Percentiles rank a stretch among this genome's conserved stretches.
Conservation (phyloP, 352 stramenopile genomes). For the Phytophthora pini region DNA sequence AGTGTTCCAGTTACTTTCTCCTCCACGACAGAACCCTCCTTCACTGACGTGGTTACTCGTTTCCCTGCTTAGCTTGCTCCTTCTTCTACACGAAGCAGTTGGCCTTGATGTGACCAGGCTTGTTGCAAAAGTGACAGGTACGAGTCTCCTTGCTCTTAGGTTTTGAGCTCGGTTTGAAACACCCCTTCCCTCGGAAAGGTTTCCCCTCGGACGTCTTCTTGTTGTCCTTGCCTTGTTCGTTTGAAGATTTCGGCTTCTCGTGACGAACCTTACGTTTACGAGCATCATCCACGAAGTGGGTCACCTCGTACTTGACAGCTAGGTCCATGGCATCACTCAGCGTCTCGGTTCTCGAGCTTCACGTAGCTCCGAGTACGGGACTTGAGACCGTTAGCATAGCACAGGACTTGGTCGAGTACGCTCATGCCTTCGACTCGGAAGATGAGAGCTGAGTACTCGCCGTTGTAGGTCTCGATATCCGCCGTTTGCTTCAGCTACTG, state of each 20-base stretch:
- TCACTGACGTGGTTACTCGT: no score
- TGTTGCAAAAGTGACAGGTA: constrained; percentile 12
- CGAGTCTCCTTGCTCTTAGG: background rate
- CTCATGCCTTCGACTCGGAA: background rate
- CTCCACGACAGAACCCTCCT: no score
- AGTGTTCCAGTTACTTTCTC: no score
- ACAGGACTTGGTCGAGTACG: background rate
- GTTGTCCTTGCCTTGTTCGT: no score
- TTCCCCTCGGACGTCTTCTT: no score
- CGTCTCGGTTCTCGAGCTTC: background rate
- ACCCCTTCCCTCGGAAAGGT: constrained; percentile 3
- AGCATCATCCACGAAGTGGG: background rate
- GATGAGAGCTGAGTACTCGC: background rate
- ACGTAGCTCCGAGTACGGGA: background rate
- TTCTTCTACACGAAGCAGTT: no score
- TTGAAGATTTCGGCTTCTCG: no score
- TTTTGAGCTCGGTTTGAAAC: constrained; percentile 9
- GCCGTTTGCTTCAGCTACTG: no score
- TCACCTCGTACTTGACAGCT: background rate
- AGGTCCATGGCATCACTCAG: background rate
- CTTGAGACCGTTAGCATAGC: background rate
- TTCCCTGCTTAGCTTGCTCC: no score
- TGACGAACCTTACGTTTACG: no score
- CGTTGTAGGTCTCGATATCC: no score
- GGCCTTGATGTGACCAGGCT: constrained; percentile 2